phyloP scores from a whole-genome alignment of 345 rosid species.

The Jatropha curcas region DNA sequence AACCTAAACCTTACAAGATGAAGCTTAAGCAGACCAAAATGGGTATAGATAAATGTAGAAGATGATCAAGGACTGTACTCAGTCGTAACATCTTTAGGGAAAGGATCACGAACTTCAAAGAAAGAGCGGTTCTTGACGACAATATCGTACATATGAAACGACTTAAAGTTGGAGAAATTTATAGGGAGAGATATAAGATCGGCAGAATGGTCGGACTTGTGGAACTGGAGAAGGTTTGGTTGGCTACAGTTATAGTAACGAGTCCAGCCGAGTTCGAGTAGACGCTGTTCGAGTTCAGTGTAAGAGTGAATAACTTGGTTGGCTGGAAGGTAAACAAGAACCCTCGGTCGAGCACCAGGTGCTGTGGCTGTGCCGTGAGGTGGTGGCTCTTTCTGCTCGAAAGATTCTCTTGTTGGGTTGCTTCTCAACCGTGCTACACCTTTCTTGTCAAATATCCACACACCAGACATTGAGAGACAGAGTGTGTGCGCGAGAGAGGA shows the following conservation, averaged over 20 bases:
- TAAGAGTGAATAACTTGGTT: slow-evolving; percentile 55
- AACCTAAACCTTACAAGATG: too few species aligned
- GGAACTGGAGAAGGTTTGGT: slow-evolving; percentile 60
- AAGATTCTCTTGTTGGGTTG: slow-evolving; percentile 63
- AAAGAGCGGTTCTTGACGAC: slow-evolving; percentile 64
- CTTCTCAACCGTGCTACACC: slow-evolving; percentile 54
- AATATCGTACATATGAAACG: slow-evolving; percentile 62
- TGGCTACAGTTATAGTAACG: slow-evolving; percentile 42
- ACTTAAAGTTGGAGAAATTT: slow-evolving; percentile 39
- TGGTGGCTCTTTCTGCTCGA: slow-evolving; percentile 51
- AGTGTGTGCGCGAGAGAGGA: not conserved
- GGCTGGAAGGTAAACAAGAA: slow-evolving; percentile 61
- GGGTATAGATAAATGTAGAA: too few species aligned
- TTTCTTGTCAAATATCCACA: slow-evolving; percentile 64
- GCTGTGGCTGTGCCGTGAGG: slow-evolving; percentile 57
- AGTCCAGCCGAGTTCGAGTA: slow-evolving; percentile 61
- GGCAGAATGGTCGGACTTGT: slow-evolving; percentile 44
- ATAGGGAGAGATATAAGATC: slow-evolving; percentile 59
- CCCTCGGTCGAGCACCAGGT: slow-evolving; percentile 67
- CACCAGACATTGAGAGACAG: slow-evolving; percentile 49
- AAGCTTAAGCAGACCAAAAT: too few species aligned
- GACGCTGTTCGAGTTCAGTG: slow-evolving; percentile 51
- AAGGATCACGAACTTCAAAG: slow-evolving; percentile 57
- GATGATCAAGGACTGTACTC: too few species aligned
- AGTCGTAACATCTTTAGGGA: too few species aligned